These are phyloP conservation scores for Ascochyta fabae DNA, from an alignment of 2,329 filamentous ascomycete genomes.

Conservation along the genomic window DNA sequence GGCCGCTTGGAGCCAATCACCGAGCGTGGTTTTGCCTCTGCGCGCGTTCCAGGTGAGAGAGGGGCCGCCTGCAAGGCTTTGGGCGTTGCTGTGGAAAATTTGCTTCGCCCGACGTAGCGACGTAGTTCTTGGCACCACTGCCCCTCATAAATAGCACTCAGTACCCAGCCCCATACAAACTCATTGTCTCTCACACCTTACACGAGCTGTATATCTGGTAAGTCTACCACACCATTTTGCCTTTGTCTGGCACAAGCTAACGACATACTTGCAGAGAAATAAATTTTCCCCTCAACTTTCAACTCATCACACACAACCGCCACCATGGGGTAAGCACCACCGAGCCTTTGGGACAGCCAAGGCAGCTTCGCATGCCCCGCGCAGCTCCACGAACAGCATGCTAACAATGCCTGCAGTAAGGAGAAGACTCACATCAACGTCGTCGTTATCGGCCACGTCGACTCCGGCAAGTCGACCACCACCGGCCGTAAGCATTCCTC, in stretches of 20 bases:
- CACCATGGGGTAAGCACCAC: constrained; percentile 66
- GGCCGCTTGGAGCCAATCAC: constrained; percentile 22
- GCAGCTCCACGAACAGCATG: constrained; percentile 16
- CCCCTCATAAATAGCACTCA: background rate
- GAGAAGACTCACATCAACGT: constrained; percentile 94
- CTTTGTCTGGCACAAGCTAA: background rate
- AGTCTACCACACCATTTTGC: background rate
- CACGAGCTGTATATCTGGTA: constrained; percentile 10
- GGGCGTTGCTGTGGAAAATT: constrained; percentile 14
- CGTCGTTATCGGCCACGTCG: constrained; percentile 99
- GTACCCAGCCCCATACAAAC: background rate
- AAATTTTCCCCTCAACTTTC: constrained; percentile 34
- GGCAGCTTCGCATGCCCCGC: background rate
- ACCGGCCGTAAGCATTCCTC: constrained; percentile 70
- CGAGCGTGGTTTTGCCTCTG: background rate
- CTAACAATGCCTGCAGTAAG: constrained; percentile 69
- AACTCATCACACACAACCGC: constrained; percentile 51
- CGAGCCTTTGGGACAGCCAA: background rate
- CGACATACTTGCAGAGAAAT: background rate
- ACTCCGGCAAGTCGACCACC: constrained; percentile 99
- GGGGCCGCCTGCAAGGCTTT: constrained; percentile 2
- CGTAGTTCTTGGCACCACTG: background rate
- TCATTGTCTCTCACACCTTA: constrained; percentile 6
- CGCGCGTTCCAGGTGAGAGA: constrained; percentile 10
- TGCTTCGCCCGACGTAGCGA: constrained; percentile 6